Conservation (phyloP, 768 basidiomycete genomes). For the Mycena albidolilacea region DNA sequence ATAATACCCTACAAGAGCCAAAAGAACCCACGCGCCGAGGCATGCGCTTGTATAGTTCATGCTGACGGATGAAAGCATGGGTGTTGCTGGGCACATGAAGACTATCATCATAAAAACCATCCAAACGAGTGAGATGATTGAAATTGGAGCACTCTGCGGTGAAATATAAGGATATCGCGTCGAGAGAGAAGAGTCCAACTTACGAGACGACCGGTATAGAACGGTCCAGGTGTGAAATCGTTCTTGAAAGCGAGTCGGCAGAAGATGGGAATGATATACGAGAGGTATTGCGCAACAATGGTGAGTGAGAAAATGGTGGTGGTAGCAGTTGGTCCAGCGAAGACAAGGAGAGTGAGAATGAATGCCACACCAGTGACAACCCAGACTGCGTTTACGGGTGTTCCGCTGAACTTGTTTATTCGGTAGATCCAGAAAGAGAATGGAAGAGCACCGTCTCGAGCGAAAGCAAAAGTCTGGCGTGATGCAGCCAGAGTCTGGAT, state of each 20-base stretch:
- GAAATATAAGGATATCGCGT: neutral
- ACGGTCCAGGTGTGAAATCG: slow-evolving; percentile 11
- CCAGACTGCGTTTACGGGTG: slow-evolving; percentile 17
- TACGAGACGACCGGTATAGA: slow-evolving; percentile 14
- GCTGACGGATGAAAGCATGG: neutral
- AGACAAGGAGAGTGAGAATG: slow-evolving; percentile 2
- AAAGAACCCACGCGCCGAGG: slow-evolving; percentile 13
- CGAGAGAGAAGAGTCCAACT: slow-evolving; percentile 4
- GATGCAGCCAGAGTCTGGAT: slow-evolving; percentile 40
- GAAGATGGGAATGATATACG: slow-evolving; percentile 15
- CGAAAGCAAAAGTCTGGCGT: slow-evolving; percentile 65
- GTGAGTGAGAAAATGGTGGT: slow-evolving; percentile 18
- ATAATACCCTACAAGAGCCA: slow-evolving; percentile 16
- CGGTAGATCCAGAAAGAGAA: slow-evolving; percentile 31
- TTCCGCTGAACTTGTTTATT: slow-evolving; percentile 7
- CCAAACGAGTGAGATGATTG: slow-evolving; percentile 4
- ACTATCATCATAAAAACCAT: slow-evolving; percentile 18
- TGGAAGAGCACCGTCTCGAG: slow-evolving; percentile 57
- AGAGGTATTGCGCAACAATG: slow-evolving; percentile 14
- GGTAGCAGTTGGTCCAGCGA: neutral
- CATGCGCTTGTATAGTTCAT: slow-evolving; percentile 21
- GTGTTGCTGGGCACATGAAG: neutral
- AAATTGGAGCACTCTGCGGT: neutral
- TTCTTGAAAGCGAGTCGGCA: slow-evolving; percentile 3
- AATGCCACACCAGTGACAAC: slow-evolving; percentile 5